These are phyloP conservation scores for Penicillium goetzii DNA, from an alignment of 495 filamentous ascomycete species.

Conservation along the genomic window DNA sequence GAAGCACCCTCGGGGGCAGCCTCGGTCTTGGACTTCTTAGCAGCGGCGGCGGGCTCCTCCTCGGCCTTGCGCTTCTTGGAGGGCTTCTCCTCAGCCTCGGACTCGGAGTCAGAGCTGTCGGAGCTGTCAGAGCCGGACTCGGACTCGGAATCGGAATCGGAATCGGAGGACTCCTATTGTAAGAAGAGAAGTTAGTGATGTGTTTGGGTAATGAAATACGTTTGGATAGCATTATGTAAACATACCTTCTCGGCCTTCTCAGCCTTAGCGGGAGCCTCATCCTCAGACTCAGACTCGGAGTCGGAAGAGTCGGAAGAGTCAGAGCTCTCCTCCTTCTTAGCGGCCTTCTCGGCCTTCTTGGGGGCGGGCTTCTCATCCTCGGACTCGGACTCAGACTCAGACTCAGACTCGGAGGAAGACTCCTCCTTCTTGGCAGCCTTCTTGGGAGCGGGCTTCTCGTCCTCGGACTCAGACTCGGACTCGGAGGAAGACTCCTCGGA, in stretches of 20 bases:
- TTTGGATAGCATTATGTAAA: constrained; percentile 14
- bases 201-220: not conserved
- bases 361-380: constrained; percentile 44
- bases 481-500: constrained; percentile 15
- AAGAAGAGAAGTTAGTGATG: constrained; percentile 7
- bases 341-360: constrained; percentile 42
- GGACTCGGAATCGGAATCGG: constrained; percentile 36
- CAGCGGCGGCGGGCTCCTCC: constrained; percentile 58
- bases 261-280: constrained; percentile 42
- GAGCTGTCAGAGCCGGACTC: constrained; percentile 40
- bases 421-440: constrained; percentile 44
- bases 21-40: constrained; percentile 87
- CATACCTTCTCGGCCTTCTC: constrained; percentile 48
- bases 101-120: constrained; percentile 47
- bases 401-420: constrained; percentile 36
- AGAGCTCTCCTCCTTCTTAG: constrained; percentile 27
- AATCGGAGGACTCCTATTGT: constrained; percentile 36
- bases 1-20: constrained; percentile 63
- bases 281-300: constrained; percentile 36
- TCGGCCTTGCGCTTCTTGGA: constrained; percentile 93
- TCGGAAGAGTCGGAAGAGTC: constrained; percentile 42
- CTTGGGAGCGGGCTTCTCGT: constrained; percentile 42
- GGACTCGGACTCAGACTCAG: constrained; percentile 38
- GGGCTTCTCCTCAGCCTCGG: constrained; percentile 54
- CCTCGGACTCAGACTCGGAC: constrained; percentile 34